These are phyloP conservation scores for Malus sieversii DNA, from an alignment of 306 rosid genomes.

Conservation along the genomic window DNA sequence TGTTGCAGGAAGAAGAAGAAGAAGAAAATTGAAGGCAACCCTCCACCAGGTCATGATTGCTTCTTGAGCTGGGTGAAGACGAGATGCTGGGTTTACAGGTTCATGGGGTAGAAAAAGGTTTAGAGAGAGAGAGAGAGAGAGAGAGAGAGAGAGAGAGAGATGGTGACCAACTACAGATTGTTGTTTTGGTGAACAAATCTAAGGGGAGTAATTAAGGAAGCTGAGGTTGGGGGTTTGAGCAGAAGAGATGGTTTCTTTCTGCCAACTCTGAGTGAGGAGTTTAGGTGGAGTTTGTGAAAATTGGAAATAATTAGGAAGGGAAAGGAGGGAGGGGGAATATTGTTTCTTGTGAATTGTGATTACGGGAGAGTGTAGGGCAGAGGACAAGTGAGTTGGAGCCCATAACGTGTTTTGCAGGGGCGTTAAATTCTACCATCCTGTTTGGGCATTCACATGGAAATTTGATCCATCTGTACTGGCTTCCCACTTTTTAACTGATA, in stretches of 20 bases:
- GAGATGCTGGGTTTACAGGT: conserved; percentile 29
- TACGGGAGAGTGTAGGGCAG: not conserved
- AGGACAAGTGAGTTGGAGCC: conserved; percentile 50
- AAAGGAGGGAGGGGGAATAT: conserved; percentile 30
- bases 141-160: conserved; percentile 35
- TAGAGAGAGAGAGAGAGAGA: conserved; percentile 16
- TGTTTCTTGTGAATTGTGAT: not conserved
- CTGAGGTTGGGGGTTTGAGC: not conserved
- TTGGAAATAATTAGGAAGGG: conserved; percentile 10
- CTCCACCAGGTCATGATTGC: conserved; percentile 14
- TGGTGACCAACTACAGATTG: conserved; percentile 44
- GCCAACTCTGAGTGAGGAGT: no score
- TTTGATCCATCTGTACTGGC: not conserved
- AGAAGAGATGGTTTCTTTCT: not conserved
- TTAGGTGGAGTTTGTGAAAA: no score
- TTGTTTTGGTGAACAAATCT: conserved; percentile 65
- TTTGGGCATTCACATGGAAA: not conserved
- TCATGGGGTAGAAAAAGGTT: conserved; percentile 47
- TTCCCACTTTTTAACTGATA: not conserved
- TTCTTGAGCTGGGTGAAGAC: not conserved
- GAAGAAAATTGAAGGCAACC: conserved; percentile 10
- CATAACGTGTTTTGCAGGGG: conserved; percentile 21
- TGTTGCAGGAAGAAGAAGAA: conserved; percentile 22
- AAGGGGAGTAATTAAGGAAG: not conserved
- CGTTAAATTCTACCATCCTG: conserved; percentile 1